A percentile compares a stretch with the other conserved stretches of the same genome.
Conservation (phyloP, 2,329 filamentous ascomycete species). For the Cladosporium cucumerinum region DNA sequence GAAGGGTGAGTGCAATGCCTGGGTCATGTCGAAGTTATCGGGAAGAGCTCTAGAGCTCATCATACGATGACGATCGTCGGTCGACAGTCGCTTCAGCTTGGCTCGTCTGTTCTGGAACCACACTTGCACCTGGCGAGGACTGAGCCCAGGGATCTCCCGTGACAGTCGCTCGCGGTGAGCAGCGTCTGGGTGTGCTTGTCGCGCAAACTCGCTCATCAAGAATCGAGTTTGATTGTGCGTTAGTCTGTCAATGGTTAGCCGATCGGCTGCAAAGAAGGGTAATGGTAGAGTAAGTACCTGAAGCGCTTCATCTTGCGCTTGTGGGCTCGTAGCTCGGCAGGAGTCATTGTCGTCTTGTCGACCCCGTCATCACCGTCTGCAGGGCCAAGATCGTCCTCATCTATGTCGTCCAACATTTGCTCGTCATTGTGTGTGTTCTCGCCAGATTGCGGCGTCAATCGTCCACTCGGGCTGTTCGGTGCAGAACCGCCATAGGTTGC, state of each 20-base stretch:
- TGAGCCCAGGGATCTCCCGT: slow-evolving; percentile 84
- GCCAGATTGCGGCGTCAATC: slow-evolving; percentile 45
- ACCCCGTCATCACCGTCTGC: slow-evolving; percentile 27
- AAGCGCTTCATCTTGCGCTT: slow-evolving; percentile 70
- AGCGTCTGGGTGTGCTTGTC: slow-evolving; percentile 90
- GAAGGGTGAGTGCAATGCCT: slow-evolving; percentile 56
- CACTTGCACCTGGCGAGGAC: slow-evolving; percentile 89
- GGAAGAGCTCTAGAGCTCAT: slow-evolving; percentile 58
- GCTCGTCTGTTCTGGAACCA: slow-evolving; percentile 89
- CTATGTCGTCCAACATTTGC: slow-evolving; percentile 39
- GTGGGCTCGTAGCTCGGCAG: slow-evolving; percentile 47
- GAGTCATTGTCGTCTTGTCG: slow-evolving; percentile 38
- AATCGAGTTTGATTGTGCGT: slow-evolving; percentile 97
- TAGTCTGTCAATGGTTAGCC: slow-evolving; percentile 54
- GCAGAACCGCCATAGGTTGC: slow-evolving; percentile 42
- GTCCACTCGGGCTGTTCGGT: slow-evolving; percentile 45
- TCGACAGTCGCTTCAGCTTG: slow-evolving; percentile 59
- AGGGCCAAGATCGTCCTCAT: slow-evolving; percentile 33
- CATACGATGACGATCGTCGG: slow-evolving; percentile 60
- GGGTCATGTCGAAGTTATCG: slow-evolving; percentile 58
- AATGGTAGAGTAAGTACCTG: slow-evolving; percentile 49
- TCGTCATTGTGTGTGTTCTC: slow-evolving; percentile 41
- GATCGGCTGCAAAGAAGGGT: neutral
- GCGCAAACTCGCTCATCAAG: slow-evolving; percentile 93
- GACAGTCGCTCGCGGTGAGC: slow-evolving; percentile 84